Conservation (phyloP, 208 protist genomes). For the Blastocrithidia nonstop region DNA sequence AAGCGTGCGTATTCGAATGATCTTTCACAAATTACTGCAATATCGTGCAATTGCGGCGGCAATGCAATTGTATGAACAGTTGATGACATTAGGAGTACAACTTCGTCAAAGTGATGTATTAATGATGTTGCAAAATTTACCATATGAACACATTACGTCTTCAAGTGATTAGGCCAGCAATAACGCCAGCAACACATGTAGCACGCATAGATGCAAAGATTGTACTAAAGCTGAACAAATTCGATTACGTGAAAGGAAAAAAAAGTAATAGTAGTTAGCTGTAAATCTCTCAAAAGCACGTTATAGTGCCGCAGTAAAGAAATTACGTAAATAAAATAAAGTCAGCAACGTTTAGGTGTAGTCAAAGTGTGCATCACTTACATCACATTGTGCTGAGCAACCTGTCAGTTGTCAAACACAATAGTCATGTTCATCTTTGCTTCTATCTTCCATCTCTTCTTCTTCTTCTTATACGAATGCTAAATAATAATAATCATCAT, state of each 20-base stretch:
- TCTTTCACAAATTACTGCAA: constrained; percentile 54
- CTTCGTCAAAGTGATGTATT: constrained; percentile 48
- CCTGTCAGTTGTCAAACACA: background rate
- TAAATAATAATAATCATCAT: too few species aligned
- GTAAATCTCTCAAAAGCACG: background rate
- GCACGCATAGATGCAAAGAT: background rate
- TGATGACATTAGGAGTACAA: constrained; percentile 50
- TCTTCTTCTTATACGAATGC: too few species aligned
- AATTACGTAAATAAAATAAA: background rate
- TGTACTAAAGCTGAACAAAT: background rate
- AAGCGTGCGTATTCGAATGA: constrained; percentile 39
- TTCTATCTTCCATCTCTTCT: too few species aligned
- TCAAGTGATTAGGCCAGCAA: background rate
- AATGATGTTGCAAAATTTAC: constrained; percentile 49
- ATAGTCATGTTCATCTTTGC: constrained; percentile 3
- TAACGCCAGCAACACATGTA: background rate
- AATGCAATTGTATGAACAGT: constrained; percentile 43
- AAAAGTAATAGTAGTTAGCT: background rate
- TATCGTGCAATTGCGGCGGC: constrained; percentile 41
- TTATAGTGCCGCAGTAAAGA: background rate
- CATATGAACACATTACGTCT: constrained; percentile 43
- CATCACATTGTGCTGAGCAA: background rate
- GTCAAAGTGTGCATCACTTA: background rate
- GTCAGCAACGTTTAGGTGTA: background rate
- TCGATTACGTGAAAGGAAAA: background rate